phyloP scores from a whole-genome alignment of 495 filamentous ascomycete genomes.

The Chaetomium fimeti region DNA sequence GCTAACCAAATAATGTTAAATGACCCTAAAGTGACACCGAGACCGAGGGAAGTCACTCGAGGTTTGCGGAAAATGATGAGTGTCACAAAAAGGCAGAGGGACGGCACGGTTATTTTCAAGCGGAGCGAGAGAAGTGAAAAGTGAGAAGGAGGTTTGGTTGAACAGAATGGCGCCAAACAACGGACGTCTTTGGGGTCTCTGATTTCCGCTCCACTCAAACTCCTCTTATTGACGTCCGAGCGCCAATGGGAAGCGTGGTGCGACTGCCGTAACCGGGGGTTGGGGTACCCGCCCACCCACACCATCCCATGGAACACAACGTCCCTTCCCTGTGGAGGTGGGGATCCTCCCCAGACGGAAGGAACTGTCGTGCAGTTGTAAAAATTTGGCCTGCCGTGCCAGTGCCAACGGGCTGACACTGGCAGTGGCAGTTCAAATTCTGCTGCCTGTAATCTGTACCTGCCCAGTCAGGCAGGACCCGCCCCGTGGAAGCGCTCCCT shows the following conservation, averaged over 20 bases:
- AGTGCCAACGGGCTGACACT: not conserved
- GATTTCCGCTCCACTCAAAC: not conserved
- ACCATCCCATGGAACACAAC: not conserved
- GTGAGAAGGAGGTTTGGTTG: not conserved
- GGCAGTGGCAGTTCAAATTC: not conserved
- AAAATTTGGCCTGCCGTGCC: not conserved
- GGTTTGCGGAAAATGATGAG: slow-evolving; percentile 14
- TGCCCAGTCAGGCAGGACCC: slow-evolving; percentile 16
- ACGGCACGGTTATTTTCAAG: slow-evolving; percentile 38
- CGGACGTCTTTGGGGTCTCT: not conserved
- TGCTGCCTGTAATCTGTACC: no score
- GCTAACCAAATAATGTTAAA: slow-evolving; percentile 27
- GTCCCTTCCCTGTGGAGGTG: not conserved
- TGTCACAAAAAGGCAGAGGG: slow-evolving; percentile 15
- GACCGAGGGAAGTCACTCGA: slow-evolving; percentile 14
- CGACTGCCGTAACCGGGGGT: slow-evolving; percentile 27
- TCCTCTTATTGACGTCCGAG: not conserved
- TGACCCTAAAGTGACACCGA: slow-evolving; percentile 12
- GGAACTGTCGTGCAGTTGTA: no score
- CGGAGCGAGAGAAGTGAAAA: not conserved
- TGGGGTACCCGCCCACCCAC: slow-evolving; percentile 7
- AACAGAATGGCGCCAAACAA: not conserved
- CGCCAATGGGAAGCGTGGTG: slow-evolving; percentile 11
- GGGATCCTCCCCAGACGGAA: not conserved
- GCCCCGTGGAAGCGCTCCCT: slow-evolving; percentile 23